Conservation (phyloP, 495 filamentous ascomycete species). For the Chaetomium fimeti region DNA sequence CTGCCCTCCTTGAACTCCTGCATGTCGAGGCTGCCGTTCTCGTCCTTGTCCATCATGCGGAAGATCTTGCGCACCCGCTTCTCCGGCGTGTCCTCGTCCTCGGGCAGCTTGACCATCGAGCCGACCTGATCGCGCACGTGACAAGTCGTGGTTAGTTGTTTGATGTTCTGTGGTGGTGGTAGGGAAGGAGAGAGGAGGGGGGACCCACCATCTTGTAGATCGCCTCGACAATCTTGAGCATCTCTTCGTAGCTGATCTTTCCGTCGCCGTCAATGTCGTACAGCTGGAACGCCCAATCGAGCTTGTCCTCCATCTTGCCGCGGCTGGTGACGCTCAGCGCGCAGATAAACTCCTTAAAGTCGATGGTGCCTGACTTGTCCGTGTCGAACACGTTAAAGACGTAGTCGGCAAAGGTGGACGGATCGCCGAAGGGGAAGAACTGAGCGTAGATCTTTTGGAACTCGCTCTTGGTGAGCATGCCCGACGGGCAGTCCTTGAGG, state of each 20-base stretch:
- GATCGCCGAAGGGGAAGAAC: slow-evolving; percentile 98
- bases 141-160: no score
- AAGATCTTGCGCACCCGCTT: slow-evolving; percentile 99
- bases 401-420: slow-evolving; percentile 94
- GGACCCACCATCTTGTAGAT: slow-evolving; percentile 96
- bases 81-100: slow-evolving; percentile 98
- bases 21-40: slow-evolving; percentile 90
- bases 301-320: slow-evolving; percentile 98
- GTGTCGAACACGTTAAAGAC: slow-evolving; percentile 99
- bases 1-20: slow-evolving; percentile 98
- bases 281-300: slow-evolving; percentile 99
- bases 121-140: slow-evolving; percentile 63
- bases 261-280: slow-evolving; percentile 99
- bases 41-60: slow-evolving; percentile 99
- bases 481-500: slow-evolving; percentile 94
- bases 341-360: slow-evolving; percentile 99
- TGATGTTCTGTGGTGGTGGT: not conserved
- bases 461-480: slow-evolving; percentile 94
- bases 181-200: not conserved
- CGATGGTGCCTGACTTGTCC: slow-evolving; percentile 94
- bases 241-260: slow-evolving; percentile 98
- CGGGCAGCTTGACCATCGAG: slow-evolving; percentile 97
- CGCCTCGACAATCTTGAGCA: slow-evolving; percentile 96
- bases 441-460: slow-evolving; percentile 99
- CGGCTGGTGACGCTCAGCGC: slow-evolving; percentile 94